Evolutionary conservation across 2,329 filamentous ascomycete genomes (phyloP).

Genomic region (Phaeosphaeria sp.): DNA sequence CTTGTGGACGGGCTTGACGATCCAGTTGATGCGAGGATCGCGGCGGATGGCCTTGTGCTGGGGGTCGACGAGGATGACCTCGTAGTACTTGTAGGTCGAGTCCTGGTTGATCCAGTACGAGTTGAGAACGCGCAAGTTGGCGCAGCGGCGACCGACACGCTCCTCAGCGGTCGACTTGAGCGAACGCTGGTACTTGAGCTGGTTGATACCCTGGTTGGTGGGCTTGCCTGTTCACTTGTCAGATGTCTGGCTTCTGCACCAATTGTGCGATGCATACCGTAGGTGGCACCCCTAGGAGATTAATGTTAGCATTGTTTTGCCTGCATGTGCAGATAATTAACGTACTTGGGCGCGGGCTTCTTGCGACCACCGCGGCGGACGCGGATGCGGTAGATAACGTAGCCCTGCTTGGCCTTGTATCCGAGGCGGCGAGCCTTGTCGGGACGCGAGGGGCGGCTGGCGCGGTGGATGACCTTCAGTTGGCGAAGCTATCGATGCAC

Average conservation of each 20-base stretch:
- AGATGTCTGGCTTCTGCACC: slow-evolving; percentile 13
- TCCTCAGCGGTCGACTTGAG: slow-evolving; percentile 98
- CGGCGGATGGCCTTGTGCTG: slow-evolving; percentile 99
- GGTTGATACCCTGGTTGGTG: slow-evolving; percentile 99
- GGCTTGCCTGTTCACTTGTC: slow-evolving; percentile 79
- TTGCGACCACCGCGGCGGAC: slow-evolving; percentile 99
- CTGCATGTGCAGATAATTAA: slow-evolving; percentile 4
- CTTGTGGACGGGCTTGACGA: slow-evolving; percentile 99
- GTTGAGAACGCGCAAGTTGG: slow-evolving; percentile 99
- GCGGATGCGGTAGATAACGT: slow-evolving; percentile 99
- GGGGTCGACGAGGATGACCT: slow-evolving; percentile 99
- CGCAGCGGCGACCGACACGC: slow-evolving; percentile 98
- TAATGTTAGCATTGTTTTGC: slow-evolving; percentile 32
- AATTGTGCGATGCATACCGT: slow-evolving; percentile 69
- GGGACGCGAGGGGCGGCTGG: slow-evolving; percentile 95
- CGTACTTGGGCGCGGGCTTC: slow-evolving; percentile 81
- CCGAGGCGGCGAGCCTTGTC: slow-evolving; percentile 99
- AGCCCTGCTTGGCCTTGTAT: slow-evolving; percentile 99
- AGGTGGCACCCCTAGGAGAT: slow-evolving; percentile 80
- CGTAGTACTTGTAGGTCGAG: slow-evolving; percentile 99
- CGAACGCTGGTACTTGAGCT: slow-evolving; percentile 99
- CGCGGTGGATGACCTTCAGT: slow-evolving; percentile 99
- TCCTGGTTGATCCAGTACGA: slow-evolving; percentile 99
- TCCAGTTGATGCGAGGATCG: slow-evolving; percentile 99
- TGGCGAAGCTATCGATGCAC: slow-evolving; percentile 99